These are phyloP conservation scores for Phlebopus sp. DNA, from an alignment of 1,284 basidiomycete species.

Conservation along the genomic window DNA sequence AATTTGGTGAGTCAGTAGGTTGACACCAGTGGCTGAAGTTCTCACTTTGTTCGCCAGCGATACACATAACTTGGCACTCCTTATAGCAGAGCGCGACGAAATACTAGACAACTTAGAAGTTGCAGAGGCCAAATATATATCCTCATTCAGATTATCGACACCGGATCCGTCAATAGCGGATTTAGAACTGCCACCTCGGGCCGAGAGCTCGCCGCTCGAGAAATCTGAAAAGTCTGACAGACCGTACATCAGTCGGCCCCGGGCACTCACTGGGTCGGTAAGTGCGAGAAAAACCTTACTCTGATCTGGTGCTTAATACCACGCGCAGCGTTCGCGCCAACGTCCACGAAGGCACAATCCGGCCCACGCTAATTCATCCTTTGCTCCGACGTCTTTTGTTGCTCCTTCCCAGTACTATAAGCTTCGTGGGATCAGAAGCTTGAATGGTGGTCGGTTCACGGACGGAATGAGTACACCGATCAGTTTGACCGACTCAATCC, in stretches of 20 bases:
- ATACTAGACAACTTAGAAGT: slow-evolving; percentile 75
- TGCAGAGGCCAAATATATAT: slow-evolving; percentile 75
- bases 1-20: slow-evolving; percentile 50
- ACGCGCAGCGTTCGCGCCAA: slow-evolving; percentile 25
- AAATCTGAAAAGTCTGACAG: slow-evolving; percentile 36
- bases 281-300: slow-evolving; percentile 4
- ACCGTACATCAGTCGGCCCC: slow-evolving; percentile 65
- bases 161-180: slow-evolving; percentile 57
- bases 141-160: slow-evolving; percentile 68
- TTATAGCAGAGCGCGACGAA: slow-evolving; percentile 70
- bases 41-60: slow-evolving; percentile 44
- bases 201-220: slow-evolving; percentile 21
- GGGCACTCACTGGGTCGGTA: slow-evolving; percentile 42
- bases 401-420: slow-evolving; percentile 79
- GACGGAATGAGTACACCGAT: slow-evolving; percentile 40
- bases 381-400: slow-evolving; percentile 70
- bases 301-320: slow-evolving; percentile 8
- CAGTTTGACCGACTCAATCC: slow-evolving; percentile 56
- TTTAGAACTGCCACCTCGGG: slow-evolving; percentile 33
- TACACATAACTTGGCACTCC: slow-evolving; percentile 57
- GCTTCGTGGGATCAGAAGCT: slow-evolving; percentile 56
- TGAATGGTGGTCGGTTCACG: slow-evolving; percentile 58
- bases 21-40: not conserved
- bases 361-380: slow-evolving; percentile 61
- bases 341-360: slow-evolving; percentile 51